Evolutionary conservation across 345 rosid species (phyloP).

Genomic region (Mercurialis annua): DNA sequence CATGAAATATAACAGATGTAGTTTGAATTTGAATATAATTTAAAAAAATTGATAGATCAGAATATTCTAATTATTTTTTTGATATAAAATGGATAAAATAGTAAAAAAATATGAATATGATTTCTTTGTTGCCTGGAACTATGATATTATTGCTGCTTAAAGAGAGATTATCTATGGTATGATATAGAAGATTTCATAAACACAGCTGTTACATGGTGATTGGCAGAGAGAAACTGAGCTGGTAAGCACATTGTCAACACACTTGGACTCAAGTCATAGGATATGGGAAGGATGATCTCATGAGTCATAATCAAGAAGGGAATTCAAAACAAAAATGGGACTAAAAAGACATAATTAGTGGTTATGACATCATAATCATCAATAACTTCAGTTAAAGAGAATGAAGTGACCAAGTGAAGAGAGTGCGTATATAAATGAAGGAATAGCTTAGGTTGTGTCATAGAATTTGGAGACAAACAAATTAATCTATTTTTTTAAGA

Average conservation of each 20-base stretch:
- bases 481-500: too few species aligned
- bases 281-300: constrained; percentile 15
- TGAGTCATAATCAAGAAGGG: constrained; percentile 8
- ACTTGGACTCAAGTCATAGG: constrained; percentile 22
- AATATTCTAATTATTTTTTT: too few species aligned
- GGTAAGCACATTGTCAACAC: constrained; percentile 20
- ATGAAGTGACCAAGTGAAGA: constrained; percentile 17
- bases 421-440: constrained; percentile 20
- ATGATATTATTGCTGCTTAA: not conserved
- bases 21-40: too few species aligned
- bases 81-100: too few species aligned
- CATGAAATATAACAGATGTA: too few species aligned
- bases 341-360: constrained; percentile 24
- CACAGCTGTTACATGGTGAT: constrained; percentile 16
- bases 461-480: constrained; percentile 31
- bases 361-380: constrained; percentile 32
- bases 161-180: not conserved
- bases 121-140: constrained; percentile 11
- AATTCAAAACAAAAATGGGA: constrained; percentile 14
- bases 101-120: too few species aligned
- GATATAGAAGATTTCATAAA: not conserved
- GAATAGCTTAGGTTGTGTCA: constrained; percentile 25
- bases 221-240: constrained; percentile 18
- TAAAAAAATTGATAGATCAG: not conserved
- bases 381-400: not conserved